A percentile compares a stretch with the other conserved stretches of the same genome.
phyloP scores from a whole-genome alignment of 2,329 filamentous ascomycete genomes.

The Fusarium torreyae region DNA sequence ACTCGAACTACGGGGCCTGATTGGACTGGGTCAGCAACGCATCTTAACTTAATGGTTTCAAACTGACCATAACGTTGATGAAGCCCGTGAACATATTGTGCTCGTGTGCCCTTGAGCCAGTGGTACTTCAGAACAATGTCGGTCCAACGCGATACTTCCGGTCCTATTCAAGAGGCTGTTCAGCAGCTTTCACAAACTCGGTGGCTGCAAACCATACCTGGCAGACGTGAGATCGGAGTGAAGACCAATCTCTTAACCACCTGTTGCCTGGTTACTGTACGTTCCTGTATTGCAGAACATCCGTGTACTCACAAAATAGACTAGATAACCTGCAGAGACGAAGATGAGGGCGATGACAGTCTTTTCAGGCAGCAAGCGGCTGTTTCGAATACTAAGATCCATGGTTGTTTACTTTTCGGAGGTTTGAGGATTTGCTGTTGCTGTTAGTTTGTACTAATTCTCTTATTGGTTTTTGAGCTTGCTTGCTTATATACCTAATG shows the following conservation, averaged over 20 bases:
- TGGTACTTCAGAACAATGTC: not conserved
- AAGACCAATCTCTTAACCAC: not conserved
- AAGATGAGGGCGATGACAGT: not conserved
- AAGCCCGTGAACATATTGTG: not conserved
- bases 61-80: not conserved
- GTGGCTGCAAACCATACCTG: not conserved
- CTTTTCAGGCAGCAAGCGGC: too few relatives aligned
- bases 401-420: not conserved
- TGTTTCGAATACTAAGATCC: too few relatives aligned
- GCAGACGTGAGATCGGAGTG: not conserved
- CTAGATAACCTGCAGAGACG: not conserved
- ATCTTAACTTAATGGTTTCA: accelerated
- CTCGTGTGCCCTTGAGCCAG: not conserved
- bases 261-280: not conserved
- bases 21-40: accelerated
- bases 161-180: not conserved
- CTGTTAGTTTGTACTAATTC: too few relatives aligned
- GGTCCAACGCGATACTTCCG: not conserved
- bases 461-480: too few relatives aligned
- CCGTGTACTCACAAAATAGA: not conserved
- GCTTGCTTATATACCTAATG: too few relatives aligned
- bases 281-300: not conserved
- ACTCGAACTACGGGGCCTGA: not conserved
- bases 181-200: not conserved
- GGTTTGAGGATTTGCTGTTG: too few relatives aligned